These are phyloP conservation scores for Heracleum sosnowskyi DNA, from an alignment of 129 eudicot species.

Conservation along the genomic window DNA sequence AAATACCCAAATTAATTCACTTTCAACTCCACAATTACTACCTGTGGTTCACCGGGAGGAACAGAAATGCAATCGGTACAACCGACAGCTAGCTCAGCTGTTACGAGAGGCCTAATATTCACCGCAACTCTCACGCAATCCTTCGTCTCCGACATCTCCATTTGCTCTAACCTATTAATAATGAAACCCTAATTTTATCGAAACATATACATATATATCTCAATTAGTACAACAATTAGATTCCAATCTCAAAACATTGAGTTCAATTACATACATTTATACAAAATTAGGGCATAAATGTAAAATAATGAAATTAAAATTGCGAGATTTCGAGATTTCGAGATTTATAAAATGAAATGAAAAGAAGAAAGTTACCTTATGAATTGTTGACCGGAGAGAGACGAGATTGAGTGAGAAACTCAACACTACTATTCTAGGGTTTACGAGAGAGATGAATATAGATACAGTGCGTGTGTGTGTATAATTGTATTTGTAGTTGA, in stretches of 20 bases:
- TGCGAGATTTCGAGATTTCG: not conserved
- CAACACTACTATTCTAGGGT: not conserved
- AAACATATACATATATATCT: not conserved
- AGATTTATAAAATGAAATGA: too few relatives aligned
- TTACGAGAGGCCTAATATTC: constrained; percentile 72
- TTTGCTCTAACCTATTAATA: constrained; percentile 12
- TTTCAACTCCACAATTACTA: not conserved
- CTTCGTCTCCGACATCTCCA: constrained; percentile 48
- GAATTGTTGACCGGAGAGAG: not conserved
- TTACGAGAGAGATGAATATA: not conserved
- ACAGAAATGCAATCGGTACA: constrained; percentile 75
- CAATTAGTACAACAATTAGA: not conserved
- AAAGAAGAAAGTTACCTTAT: too few relatives aligned
- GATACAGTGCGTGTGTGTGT: not conserved
- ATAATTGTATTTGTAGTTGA: not conserved
- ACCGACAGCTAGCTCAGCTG: constrained; percentile 71
- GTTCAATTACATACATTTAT: not conserved
- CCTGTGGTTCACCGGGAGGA: constrained; percentile 80
- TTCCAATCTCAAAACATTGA: not conserved
- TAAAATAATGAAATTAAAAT: not conserved
- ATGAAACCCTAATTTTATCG: not conserved
- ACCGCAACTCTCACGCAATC: constrained; percentile 81
- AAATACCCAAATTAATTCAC: not conserved
- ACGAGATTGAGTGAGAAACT: not conserved
- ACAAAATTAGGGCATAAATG: not conserved